Evolutionary conservation across 768 basidiomycete genomes (phyloP).

Genomic region (Lactarius hatsudake): DNA sequence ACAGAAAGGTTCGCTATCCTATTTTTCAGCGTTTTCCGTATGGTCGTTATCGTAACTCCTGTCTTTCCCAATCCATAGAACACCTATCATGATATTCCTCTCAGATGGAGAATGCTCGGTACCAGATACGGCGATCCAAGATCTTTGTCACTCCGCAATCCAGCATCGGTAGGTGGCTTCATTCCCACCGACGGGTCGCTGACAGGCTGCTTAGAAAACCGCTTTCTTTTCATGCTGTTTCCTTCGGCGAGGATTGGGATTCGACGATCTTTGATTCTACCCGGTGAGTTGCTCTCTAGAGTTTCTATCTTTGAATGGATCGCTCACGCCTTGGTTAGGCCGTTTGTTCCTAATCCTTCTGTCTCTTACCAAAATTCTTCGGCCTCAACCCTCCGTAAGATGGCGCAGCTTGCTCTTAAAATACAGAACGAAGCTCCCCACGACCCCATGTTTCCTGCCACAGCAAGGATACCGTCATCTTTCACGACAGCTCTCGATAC

Average conservation of each 20-base stretch:
- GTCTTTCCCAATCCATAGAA: neutral
- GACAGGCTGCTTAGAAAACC: constrained; percentile 40
- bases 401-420: constrained; percentile 50
- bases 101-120: neutral
- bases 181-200: neutral
- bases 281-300: neutral
- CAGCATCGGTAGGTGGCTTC: constrained; percentile 42
- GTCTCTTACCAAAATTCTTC: constrained; percentile 6
- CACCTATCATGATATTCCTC: constrained; percentile 1
- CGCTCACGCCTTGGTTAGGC: neutral
- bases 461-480: constrained; percentile 29
- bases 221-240: constrained; percentile 56
- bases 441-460: constrained; percentile 32
- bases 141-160: constrained; percentile 43
- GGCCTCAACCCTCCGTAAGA: constrained; percentile 39
- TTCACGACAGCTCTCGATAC: constrained; percentile 43
- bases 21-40: neutral
- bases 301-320: neutral
- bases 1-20: constrained; percentile 43
- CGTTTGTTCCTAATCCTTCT: neutral
- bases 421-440: constrained; percentile 45
- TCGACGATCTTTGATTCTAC: neutral
- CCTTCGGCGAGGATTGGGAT: constrained; percentile 43
- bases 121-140: constrained; percentile 38
- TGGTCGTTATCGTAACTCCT: neutral